These are phyloP conservation scores for Chaetomiaceae sp. DNA, from an alignment of 2,329 filamentous ascomycete genomes.

Conservation along the genomic window DNA sequence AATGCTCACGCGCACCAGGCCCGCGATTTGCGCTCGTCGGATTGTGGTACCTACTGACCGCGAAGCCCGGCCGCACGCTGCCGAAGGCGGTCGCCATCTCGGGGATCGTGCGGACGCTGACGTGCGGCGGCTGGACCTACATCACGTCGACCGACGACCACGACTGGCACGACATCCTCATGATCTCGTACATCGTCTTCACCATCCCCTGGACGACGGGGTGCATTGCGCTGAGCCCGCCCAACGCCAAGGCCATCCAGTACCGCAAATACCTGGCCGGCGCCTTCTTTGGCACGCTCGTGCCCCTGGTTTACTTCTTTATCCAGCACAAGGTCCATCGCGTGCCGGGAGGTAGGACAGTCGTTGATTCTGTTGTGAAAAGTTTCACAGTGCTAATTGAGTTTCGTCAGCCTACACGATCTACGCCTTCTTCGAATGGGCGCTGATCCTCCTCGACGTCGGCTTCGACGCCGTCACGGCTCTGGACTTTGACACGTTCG, in stretches of 20 bases:
- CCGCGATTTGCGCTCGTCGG: conserved; percentile 87
- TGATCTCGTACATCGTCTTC: conserved; percentile 95
- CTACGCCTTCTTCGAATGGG: conserved; percentile 98
- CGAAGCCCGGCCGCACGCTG: conserved; percentile 64
- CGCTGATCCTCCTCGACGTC: conserved; percentile 89
- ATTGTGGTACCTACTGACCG: conserved; percentile 85
- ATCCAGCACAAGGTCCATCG: conserved; percentile 98
- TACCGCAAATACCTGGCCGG: conserved; percentile 81
- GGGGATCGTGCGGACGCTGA: conserved; percentile 82
- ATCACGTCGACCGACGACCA: conserved; percentile 97
- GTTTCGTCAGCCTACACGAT: conserved; percentile 78
- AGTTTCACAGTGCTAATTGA: conserved; percentile 5
- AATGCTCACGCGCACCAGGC: conserved; percentile 41
- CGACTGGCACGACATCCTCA: conserved; percentile 98
- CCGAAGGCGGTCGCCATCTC: conserved; percentile 75
- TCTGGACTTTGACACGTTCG: conserved; percentile 83
- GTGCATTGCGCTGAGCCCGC: conserved; percentile 80
- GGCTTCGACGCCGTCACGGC: conserved; percentile 93
- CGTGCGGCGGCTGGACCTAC: conserved; percentile 97
- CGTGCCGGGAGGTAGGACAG: conserved; percentile 70
- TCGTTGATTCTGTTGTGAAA: background rate
- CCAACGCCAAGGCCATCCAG: conserved; percentile 74
- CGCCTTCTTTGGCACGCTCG: conserved; percentile 82
- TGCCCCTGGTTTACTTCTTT: conserved; percentile 92
- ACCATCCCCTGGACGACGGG: conserved; percentile 94